phyloP scores from a whole-genome alignment of 2,329 filamentous ascomycete genomes.

The Cytospora mali region DNA sequence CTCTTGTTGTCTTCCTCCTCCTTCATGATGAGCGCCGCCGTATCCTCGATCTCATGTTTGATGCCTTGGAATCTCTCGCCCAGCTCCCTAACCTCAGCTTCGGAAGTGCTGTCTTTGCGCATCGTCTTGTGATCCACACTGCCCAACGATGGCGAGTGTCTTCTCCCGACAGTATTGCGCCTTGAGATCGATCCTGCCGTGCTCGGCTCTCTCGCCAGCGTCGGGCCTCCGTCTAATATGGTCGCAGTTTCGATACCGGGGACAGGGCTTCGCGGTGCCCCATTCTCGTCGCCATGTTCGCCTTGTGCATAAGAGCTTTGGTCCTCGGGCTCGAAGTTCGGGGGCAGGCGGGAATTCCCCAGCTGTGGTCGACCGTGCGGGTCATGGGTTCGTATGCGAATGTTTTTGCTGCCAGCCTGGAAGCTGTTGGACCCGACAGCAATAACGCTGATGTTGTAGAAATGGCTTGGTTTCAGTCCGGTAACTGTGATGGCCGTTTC shows the following conservation, averaged over 20 bases:
- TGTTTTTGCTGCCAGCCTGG: conserved; percentile 81
- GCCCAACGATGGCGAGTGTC: conserved; percentile 72
- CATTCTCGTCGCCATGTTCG: conserved; percentile 54
- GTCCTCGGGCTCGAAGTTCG: conserved; percentile 59
- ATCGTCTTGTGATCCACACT: conserved; percentile 54
- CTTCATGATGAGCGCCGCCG: conserved; percentile 68
- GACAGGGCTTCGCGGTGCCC: conserved; percentile 51
- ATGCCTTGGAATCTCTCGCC: conserved; percentile 80
- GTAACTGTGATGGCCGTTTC: conserved; percentile 92
- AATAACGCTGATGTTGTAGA: conserved; percentile 92
- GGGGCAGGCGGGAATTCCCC: conserved; percentile 57
- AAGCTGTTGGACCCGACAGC: conserved; percentile 92
- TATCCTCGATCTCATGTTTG: conserved; percentile 81
- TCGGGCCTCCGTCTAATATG: conserved; percentile 61
- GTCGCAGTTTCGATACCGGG: conserved; percentile 63
- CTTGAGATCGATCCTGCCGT: conserved; percentile 45
- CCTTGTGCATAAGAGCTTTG: conserved; percentile 42
- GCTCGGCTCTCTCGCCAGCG: conserved; percentile 68
- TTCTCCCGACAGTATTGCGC: conserved; percentile 71
- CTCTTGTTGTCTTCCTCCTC: conserved; percentile 72
- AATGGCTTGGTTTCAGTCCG: conserved; percentile 81
- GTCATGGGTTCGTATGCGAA: conserved; percentile 78
- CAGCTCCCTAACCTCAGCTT: conserved; percentile 73
- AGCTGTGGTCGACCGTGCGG: conserved; percentile 65
- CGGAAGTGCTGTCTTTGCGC: conserved; percentile 51